Evolutionary conservation across 2,329 filamentous ascomycete genomes (phyloP), one percentile per base, ranked within the genome.

Genomic region (Scytalidium sp.): DNA sequence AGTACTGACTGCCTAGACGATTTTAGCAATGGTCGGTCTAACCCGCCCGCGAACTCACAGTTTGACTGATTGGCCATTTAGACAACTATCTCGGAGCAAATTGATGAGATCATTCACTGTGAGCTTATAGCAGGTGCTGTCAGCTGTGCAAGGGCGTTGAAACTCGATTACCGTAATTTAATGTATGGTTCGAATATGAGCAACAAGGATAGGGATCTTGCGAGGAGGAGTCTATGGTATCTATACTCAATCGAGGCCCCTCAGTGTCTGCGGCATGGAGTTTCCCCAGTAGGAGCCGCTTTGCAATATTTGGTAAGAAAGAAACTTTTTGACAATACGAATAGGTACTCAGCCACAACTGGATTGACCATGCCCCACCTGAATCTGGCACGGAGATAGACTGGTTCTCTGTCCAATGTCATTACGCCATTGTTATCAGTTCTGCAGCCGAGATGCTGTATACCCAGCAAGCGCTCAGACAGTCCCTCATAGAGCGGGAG

Each of bases 291-390:
- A 45, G 6, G 42, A 21, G 13, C 17, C 11, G 39, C 6, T 17
- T 3, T 36, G 15, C 15, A 15, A 15, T 23, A 40, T 39, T 10
- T n/a, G 23, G 17, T 36, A 17, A 45, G 20, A 32, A 36, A 13
- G 7, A 8, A 13, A 29, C 25, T 29, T 29, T 8, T 13, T 29
- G 25, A 29, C 13, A 13, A 29, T 29, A 29, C 13, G 8, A 40
- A 50, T 19, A 45, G 42, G 22, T 21, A 27, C 36, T 49, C 17
- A 22, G 43, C 19, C 22, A 40, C 19, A 40, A 49, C 17, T 49
- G 46, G 46, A 49, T 49, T 41, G 46, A 49, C 17, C 41, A 49
- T 23, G 13, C 46, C 41, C 46, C 46, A 9, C 46, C 46, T 3
- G 39, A 49, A 17, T 36, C 41, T 15, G 43, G 15, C 20, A 10